A percentile compares a stretch with the other conserved stretches of the same genome.
These are phyloP conservation scores for Bacidia rubella DNA, from an alignment of 495 filamentous ascomycete species.

Conservation along the genomic window DNA sequence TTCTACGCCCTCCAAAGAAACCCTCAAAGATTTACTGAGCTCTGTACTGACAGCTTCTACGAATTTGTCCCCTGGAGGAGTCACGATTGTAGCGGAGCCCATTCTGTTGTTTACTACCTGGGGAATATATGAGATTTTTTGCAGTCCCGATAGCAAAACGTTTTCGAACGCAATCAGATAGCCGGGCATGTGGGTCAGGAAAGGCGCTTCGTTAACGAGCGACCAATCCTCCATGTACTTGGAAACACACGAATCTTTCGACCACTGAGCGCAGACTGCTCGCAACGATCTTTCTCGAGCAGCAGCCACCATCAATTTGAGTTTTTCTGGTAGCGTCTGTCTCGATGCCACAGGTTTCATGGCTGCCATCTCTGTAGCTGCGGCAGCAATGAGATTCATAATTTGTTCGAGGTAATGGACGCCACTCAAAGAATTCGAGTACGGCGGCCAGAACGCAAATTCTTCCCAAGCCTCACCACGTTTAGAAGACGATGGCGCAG, in stretches of 20 bases:
- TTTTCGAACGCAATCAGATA: conserved; percentile 71
- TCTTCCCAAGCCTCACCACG: conserved; percentile 79
- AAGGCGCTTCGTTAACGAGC: conserved; percentile 56
- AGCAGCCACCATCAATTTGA: conserved; percentile 58
- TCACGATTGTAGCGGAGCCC: conserved; percentile 57
- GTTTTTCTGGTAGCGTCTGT: conserved; percentile 43
- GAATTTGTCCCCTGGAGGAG: conserved; percentile 68
- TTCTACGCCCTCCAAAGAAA: no score
- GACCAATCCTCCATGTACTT: conserved; percentile 90
- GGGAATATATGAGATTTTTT: conserved; percentile 84
- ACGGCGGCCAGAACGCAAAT: conserved; percentile 92
- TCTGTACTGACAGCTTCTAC: conserved; percentile 58
- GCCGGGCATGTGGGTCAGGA: conserved; percentile 80
- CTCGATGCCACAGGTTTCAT: conserved; percentile 48
- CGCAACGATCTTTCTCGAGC: conserved; percentile 71
- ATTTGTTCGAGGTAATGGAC: conserved; percentile 76
- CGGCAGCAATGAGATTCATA: conserved; percentile 64
- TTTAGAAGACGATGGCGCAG: conserved; percentile 62
- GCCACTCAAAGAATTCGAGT: conserved; percentile 77
- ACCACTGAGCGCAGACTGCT: conserved; percentile 75
- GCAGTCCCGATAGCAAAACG: conserved; percentile 64
- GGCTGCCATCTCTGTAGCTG: conserved; percentile 74
- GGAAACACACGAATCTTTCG: conserved; percentile 73
- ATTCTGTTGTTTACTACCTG: conserved; percentile 56
- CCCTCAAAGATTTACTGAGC: background rate